These are phyloP conservation scores for Trichosporon sp. DNA, from an alignment of 1,284 basidiomycete species.

Conservation along the genomic window DNA sequence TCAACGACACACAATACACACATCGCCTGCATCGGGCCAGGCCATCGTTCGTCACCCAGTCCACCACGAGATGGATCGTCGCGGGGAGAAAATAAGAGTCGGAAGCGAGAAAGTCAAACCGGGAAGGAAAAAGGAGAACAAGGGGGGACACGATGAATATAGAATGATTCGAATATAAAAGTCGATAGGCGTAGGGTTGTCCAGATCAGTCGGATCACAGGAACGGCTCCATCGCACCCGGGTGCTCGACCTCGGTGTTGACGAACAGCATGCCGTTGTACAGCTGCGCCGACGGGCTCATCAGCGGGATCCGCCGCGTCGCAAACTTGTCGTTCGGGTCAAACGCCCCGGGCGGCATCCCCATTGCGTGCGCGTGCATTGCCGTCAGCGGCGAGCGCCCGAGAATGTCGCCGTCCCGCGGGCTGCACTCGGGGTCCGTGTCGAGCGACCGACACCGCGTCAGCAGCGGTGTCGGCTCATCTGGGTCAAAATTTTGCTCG, in stretches of 20 bases:
- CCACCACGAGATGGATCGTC: background rate
- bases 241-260: constrained; percentile 15
- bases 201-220: background rate
- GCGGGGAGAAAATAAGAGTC: background rate
- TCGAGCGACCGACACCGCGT: constrained; percentile 22
- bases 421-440: constrained; percentile 24
- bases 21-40: background rate
- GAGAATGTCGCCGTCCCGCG: constrained; percentile 19
- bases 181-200: background rate
- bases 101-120: too few species aligned
- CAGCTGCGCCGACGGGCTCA: constrained; percentile 21
- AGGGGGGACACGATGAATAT: background rate
- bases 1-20: background rate
- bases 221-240: constrained; percentile 8
- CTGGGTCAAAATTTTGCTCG: constrained; percentile 25
- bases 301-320: constrained; percentile 16
- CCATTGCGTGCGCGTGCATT: constrained; percentile 9
- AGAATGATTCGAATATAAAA: background rate
- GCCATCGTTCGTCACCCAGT: background rate
- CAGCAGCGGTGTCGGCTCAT: constrained; percentile 23
- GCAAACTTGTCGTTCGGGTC: constrained; percentile 16
- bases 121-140: background rate
- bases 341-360: constrained; percentile 2
- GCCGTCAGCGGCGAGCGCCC: constrained; percentile 19
- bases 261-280: constrained; percentile 24